These are phyloP conservation scores for Emmonsia crescens DNA, from an alignment of 2,329 filamentous ascomycete genomes.

Conservation along the genomic window DNA sequence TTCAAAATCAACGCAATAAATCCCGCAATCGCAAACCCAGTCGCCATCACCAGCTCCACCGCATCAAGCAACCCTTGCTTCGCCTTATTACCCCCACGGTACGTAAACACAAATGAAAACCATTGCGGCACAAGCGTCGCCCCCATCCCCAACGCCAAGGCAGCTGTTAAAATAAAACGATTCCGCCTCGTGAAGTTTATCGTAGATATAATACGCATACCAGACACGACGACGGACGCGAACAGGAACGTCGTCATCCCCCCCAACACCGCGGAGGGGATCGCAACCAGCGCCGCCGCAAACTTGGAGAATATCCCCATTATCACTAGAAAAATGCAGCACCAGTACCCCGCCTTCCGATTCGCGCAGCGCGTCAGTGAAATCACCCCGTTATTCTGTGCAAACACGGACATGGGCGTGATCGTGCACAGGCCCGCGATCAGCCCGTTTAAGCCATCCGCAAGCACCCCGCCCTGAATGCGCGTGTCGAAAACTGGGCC, in stretches of 20 bases:
- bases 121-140: constrained; percentile 39
- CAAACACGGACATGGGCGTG: constrained; percentile 57
- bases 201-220: constrained; percentile 54
- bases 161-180: constrained; percentile 54
- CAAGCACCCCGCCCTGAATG: constrained; percentile 57
- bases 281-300: constrained; percentile 55
- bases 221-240: constrained; percentile 53
- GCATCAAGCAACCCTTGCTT: constrained; percentile 47
- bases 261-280: constrained; percentile 42
- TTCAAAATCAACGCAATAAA: constrained; percentile 65
- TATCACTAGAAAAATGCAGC: constrained; percentile 54
- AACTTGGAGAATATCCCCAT: constrained; percentile 65
- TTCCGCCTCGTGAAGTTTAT: constrained; percentile 55
- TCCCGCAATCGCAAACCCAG: constrained; percentile 51
- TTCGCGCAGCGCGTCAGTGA: constrained; percentile 58
- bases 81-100: constrained; percentile 49
- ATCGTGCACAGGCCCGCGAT: constrained; percentile 55
- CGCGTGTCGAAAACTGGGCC: constrained; percentile 55
- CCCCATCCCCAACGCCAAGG: constrained; percentile 49
- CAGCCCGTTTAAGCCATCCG: constrained; percentile 55
- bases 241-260: constrained; percentile 55
- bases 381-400: constrained; percentile 61
- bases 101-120: constrained; percentile 39
- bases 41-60: constrained; percentile 60
- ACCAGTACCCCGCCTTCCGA: constrained; percentile 55